Evolutionary conservation across 768 basidiomycete species (phyloP), one percentile per base, ranked within the genome.

Genomic region (Kwoniella shandongensis): DNA sequence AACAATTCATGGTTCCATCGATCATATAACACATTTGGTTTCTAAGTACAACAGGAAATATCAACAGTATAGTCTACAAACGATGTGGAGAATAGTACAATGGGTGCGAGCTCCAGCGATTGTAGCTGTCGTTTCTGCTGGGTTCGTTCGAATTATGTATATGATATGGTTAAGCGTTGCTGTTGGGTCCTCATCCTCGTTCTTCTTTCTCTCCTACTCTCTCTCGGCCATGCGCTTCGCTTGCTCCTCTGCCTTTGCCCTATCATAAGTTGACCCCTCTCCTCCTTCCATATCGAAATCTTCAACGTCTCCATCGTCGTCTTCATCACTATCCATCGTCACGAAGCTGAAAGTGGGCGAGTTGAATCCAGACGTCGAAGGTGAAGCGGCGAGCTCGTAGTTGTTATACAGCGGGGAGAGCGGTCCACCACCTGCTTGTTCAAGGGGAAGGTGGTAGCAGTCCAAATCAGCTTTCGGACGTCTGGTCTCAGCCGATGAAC

Each of bases 221-320:
- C n/a, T n/a, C n/a, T n/a, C n/a, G n/a, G 30, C 44, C 10, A 59
- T 44, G 49, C 61, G 40, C 40, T 29, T 54, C 7, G 38, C 52
- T 51, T 67, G 65, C 29, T 27, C 61, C 26, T 53, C 51, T 12
- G 66, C 66, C 27, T 62, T 58, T 22, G 38, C 48, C 26, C 26
- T 39, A 44, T 67, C 62, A 42, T 67, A 63, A 15, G 51, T 56
- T 17, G 4, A 57, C 15, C 45, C 52, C 12, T 38, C 23, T n/a
- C 44, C 22, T 13, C 40, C 51, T 17, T 10, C 36, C 4, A 20
- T 49, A 17, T 54, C 61, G 10, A 27, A 12, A 6, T 42, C 30
- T 12, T 23, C 41, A 3, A 22, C 30, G 13, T 46, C 51, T 39
- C 22, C 38, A 3, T 27, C 29, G 4, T 35, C 48, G 12, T 39